phyloP scores from a whole-genome alignment of 23 red algal species.

The Gracilaria gracilis region DNA sequence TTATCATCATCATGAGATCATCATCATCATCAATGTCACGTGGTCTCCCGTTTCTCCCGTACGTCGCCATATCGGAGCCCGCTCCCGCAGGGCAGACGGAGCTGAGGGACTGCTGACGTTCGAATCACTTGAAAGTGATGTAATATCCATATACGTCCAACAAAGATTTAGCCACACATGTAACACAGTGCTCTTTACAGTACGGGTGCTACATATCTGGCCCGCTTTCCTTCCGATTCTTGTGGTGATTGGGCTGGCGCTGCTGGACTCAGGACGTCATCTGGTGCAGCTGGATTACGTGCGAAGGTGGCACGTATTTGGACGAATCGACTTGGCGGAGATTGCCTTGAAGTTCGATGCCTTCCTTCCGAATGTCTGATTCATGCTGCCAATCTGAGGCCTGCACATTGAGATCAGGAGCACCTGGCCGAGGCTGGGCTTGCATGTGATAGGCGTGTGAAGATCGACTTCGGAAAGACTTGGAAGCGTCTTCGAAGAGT shows the following conservation, averaged over 20 bases:
- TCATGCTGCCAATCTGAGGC: constrained; percentile 70
- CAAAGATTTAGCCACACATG: too few species aligned
- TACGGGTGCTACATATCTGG: too few species aligned
- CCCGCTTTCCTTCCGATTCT: too few species aligned
- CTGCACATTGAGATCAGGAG: constrained; percentile 28
- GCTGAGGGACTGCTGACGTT: too few species aligned
- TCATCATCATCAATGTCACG: too few species aligned
- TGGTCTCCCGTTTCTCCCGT: too few species aligned
- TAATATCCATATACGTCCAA: too few species aligned
- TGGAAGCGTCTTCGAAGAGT: constrained; percentile 75
- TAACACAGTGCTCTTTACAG: too few species aligned
- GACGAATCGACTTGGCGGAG: constrained; percentile 80
- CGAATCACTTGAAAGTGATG: too few species aligned
- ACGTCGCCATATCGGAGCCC: too few species aligned
- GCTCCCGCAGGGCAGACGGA: too few species aligned
- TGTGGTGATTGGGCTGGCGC: constrained; percentile 78
- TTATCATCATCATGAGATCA: too few species aligned
- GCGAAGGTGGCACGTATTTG: constrained; percentile 92
- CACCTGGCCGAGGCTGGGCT: constrained; percentile 58
- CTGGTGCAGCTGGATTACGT: constrained; percentile 69
- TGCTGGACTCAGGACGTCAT: constrained; percentile 69
- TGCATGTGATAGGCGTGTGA: constrained; percentile 36
- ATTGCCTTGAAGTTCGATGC: constrained; percentile 96
- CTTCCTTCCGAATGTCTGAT: constrained; percentile 89
- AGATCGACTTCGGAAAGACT: constrained; percentile 75